Conservation (phyloP, 192 early-diverging fungal species). For the Lobosporangium transversale region DNA sequence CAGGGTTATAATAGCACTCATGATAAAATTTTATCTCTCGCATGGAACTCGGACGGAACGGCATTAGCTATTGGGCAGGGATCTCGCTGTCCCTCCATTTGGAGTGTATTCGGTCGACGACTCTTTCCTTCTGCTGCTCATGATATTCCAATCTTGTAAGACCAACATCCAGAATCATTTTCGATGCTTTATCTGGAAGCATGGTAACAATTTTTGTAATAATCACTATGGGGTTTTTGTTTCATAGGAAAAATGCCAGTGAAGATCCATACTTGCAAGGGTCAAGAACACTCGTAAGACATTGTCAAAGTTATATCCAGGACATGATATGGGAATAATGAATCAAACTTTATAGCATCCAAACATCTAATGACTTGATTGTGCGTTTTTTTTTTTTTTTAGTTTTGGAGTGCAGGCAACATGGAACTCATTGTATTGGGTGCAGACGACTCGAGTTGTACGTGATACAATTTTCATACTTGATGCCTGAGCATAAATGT, state of each 20-base stretch:
- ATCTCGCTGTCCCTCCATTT: conserved; percentile 73
- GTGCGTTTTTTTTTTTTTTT: background rate
- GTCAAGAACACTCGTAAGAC: conserved; percentile 65
- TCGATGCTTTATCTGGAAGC: background rate
- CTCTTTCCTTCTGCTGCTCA: conserved; percentile 67
- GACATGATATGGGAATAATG: too few relatives aligned
- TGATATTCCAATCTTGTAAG: conserved; percentile 57
- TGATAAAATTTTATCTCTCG: conserved; percentile 53
- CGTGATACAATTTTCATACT: background rate
- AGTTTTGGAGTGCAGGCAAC: conserved; percentile 81
- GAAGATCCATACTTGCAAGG: conserved; percentile 70
- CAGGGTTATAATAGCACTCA: conserved; percentile 26
- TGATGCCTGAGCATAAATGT: background rate
- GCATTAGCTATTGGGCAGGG: conserved; percentile 76
- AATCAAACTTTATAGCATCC: too few relatives aligned
- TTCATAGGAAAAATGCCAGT: conserved; percentile 52
- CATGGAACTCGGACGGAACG: conserved; percentile 79
- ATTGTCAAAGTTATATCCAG: too few relatives aligned
- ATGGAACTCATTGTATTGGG: conserved; percentile 76
- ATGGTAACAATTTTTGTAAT: background rate
- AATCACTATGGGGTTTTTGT: background rate
- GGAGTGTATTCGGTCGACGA: conserved; percentile 81
- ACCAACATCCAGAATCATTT: too few relatives aligned
- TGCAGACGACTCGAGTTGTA: conserved; percentile 42
- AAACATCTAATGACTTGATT: too few relatives aligned